Percentiles rank a stretch among this genome's conserved stretches.
Conservation (phyloP, 208 protist species). For the Acanthamoeba royreba region DNA sequence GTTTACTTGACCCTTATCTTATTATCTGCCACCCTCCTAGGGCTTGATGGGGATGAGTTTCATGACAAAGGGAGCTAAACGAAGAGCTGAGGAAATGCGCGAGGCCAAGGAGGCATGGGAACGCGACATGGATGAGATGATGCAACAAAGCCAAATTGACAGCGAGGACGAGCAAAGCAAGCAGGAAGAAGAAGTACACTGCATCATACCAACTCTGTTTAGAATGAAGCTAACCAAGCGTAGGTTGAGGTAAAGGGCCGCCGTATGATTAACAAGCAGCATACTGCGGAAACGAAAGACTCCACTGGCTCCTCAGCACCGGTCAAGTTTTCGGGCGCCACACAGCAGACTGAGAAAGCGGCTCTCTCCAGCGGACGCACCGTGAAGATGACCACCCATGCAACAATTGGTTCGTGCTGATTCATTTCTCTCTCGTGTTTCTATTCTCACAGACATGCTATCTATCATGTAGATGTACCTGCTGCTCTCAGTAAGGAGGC, state of each 20-base stretch:
- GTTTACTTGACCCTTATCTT: no score
- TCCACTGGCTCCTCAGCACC: not conserved
- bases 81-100: not conserved
- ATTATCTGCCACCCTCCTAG: not conserved
- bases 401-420: not conserved
- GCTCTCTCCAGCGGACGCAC: slow-evolving; percentile 19
- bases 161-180: not conserved
- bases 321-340: slow-evolving; percentile 8
- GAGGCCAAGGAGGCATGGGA: slow-evolving; percentile 25
- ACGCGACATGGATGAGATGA: not conserved
- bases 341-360: not conserved
- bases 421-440: not conserved
- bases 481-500: not conserved
- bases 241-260: not conserved
- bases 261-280: not conserved
- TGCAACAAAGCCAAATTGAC: not conserved
- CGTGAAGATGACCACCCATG: not conserved
- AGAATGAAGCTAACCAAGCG: no score
- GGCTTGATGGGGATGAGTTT: slow-evolving; percentile 39
- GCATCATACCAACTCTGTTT: not conserved
- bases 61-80: slow-evolving; percentile 15
- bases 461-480: not conserved
- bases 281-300: no score
- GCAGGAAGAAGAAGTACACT: not conserved
- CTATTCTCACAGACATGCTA: not conserved